Conservation (phyloP, 2,329 filamentous ascomycete species). For the Ceratocystis harringtonii region DNA sequence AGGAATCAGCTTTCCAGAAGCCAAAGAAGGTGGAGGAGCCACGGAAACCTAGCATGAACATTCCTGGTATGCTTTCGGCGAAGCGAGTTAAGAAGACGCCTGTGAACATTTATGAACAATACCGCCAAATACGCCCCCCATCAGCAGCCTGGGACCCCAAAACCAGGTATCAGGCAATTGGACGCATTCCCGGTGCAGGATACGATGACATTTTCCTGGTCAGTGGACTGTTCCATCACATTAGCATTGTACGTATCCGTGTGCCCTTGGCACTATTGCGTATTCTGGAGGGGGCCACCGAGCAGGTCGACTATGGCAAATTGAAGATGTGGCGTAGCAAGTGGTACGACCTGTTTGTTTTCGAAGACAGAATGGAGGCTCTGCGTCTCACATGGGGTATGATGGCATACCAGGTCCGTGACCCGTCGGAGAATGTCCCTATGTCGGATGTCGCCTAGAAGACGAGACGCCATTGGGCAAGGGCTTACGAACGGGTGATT, state of each 20-base stretch:
- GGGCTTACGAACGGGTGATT: slow-evolving; percentile 4
- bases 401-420: slow-evolving; percentile 46
- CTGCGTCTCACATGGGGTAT: slow-evolving; percentile 44
- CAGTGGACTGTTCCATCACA: slow-evolving; percentile 46
- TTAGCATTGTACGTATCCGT: slow-evolving; percentile 43
- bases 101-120: slow-evolving; percentile 47
- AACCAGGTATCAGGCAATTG: slow-evolving; percentile 42
- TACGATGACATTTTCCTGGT: slow-evolving; percentile 49
- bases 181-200: slow-evolving; percentile 31
- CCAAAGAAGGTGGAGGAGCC: slow-evolving; percentile 18
- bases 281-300: slow-evolving; percentile 34
- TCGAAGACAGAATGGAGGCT: slow-evolving; percentile 39
- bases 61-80: slow-evolving; percentile 20
- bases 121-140: slow-evolving; percentile 46
- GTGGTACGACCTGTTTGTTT: slow-evolving; percentile 47
- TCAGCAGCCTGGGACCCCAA: slow-evolving; percentile 45
- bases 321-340: slow-evolving; percentile 41
- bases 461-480: slow-evolving; percentile 4
- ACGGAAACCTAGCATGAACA: slow-evolving; percentile 16
- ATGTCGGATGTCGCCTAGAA: slow-evolving; percentile 12
- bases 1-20: slow-evolving; percentile 26
- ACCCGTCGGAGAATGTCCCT: slow-evolving; percentile 16
- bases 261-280: slow-evolving; percentile 39
- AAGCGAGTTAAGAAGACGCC: slow-evolving; percentile 39
- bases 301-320: slow-evolving; percentile 34